These are phyloP conservation scores for Trametes villosa DNA, from an alignment of 768 basidiomycete genomes.

Conservation along the genomic window DNA sequence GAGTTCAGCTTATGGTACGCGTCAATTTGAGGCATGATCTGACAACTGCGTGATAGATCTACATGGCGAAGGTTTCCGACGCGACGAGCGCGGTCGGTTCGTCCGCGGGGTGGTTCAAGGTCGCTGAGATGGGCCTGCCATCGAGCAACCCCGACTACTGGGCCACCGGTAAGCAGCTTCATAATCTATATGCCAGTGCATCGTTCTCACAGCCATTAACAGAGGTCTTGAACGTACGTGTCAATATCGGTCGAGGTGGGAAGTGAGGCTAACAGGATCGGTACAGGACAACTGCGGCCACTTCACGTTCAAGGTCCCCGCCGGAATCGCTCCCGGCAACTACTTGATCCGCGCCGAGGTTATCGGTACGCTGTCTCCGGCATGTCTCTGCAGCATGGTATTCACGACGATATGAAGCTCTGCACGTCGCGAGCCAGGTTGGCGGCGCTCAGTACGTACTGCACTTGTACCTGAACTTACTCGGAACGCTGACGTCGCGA, in stretches of 20 bases:
- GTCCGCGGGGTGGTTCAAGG: slow-evolving; percentile 54
- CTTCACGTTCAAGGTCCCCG: slow-evolving; percentile 52
- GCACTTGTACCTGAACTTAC: background rate
- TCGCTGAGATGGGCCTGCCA: slow-evolving; percentile 52
- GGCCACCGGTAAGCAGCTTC: slow-evolving; percentile 34
- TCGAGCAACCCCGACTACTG: slow-evolving; percentile 54
- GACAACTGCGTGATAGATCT: slow-evolving; percentile 34
- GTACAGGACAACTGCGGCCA: slow-evolving; percentile 58
- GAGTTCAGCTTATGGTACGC: background rate
- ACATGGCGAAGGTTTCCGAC: slow-evolving; percentile 53
- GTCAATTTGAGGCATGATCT: background rate
- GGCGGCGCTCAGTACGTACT: slow-evolving; percentile 45
- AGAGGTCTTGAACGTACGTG: slow-evolving; percentile 40
- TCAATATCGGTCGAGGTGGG: background rate
- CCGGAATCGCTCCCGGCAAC: slow-evolving; percentile 46
- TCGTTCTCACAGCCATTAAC: background rate
- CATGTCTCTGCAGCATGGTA: background rate
- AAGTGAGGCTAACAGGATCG: background rate
- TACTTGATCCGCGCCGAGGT: slow-evolving; percentile 56
- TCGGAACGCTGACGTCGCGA: background rate
- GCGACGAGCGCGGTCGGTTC: slow-evolving; percentile 50
- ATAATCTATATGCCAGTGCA: background rate
- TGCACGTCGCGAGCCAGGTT: slow-evolving; percentile 53
- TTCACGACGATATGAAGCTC: slow-evolving; percentile 32
- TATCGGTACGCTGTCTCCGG: slow-evolving; percentile 40